Base-by-base conservation (phyloP, 2,329 filamentous ascomycete genomes). In the Microdochium paspali region DNA sequence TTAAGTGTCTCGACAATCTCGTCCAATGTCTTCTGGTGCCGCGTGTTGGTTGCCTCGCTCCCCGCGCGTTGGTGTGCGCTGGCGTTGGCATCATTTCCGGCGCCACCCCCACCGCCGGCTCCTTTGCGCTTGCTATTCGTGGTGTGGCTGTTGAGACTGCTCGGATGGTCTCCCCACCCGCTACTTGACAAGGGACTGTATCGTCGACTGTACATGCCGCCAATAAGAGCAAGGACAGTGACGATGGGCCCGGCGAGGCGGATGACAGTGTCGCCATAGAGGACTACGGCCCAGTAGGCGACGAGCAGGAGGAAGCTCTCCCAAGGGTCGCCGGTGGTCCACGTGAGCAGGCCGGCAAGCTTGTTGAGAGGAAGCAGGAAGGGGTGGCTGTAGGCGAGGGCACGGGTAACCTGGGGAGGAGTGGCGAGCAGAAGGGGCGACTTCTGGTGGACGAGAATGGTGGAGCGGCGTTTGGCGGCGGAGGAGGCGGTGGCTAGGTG, bases 1-100 rank as follows among this genome's bases (percentile, higher is more conserved):
- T 90, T 89, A 42, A 98, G 70, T 0, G 88, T 95, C 57, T 97
- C 90, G 48, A 98, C 87, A 51, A 98, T 98, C 68, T 98, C 93
- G 63, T 98, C 93, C 46, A 98, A 68, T 45, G 90, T 96, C 71
- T 96, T 96, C 59, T 95, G 88, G 58, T 93, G 87, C 50, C 85
- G 83, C 39, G 83, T 84, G 51, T 77, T 82, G 6, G 76, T 79
- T 15, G 68, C 61, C 57, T 89, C 87, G 9, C 73, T 76, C 30
- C 66, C 61, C 20, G 66, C 68, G n/a, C 70, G 62, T 47, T 66
- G 63, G 52, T 77, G 75, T 20, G 52, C 54, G 18, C 51, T 53
- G 40, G 57, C 55, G 13, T 53, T 54, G n/a, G 50, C 51, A 9
- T 49, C 47, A 6, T 46, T 50, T 12, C 64, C 63, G 15, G 54